Base-by-base conservation (phyloP, 768 basidiomycete species). In the Tricholoma bakamatsutake region DNA sequence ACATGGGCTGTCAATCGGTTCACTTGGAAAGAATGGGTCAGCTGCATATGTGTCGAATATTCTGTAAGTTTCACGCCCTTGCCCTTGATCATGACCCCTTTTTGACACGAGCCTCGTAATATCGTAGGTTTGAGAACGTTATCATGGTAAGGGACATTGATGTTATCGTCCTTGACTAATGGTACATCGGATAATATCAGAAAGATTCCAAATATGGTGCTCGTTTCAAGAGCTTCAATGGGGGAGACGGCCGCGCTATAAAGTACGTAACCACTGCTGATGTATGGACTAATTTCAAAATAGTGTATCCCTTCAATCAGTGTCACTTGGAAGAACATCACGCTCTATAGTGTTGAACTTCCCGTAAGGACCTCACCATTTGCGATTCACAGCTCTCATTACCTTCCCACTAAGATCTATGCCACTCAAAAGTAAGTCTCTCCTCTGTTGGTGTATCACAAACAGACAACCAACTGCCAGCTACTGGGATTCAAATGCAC, bases 221-320 rank as follows among this genome's bases (percentile, higher is more conserved):
- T n/a, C 76, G 83, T 9, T 85, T 84, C 71, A 84, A 84, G 70
- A 84, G 83, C 62, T 84, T 82, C 82, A 78, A 80, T 0, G 83
- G 83, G 0, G 83, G 83, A 31, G 80, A 81, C 54, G 83, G 84
- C 0, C 52, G 79, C 2, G 81, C 81, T 1, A 67, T 74, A 45
- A 84, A 84, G 82, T 83, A 57, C 5, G 75, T 59, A 10, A 10
- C 27, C 9, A 11, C 12, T 46, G 24, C 7, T 30, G n/a, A 3
- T 12, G 13, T 11, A 46, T 28, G 39, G 45, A 1, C 3, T 48
- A 24, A 33, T 7, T 40, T 34, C 10, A 5, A 42, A 24, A 24
- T 3, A 30, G n/a, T 28, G 61, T 31, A 33, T 7, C 30, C 21
- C 42, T 2, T 30, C 21, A 1, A 39, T 3, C 58, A 84, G 83